Base-by-base conservation (phyloP, 2,329 filamentous ascomycete species). In the Fusarium newnesense region DNA sequence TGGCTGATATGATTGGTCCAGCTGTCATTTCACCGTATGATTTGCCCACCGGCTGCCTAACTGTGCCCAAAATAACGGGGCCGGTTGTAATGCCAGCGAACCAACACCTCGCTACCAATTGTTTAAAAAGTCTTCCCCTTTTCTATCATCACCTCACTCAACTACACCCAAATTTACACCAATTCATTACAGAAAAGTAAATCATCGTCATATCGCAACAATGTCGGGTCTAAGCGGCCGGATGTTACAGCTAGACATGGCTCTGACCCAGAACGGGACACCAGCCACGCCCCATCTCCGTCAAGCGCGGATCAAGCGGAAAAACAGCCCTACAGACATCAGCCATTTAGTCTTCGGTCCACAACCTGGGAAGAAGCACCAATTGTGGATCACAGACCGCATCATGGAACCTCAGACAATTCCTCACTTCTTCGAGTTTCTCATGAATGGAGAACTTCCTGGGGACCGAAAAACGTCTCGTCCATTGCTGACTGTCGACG, bases 341-440 rank as follows among this genome's bases (percentile, higher is more conserved):
- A 28, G 24, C 12, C 40, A 66, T 26, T 39, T 66, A 4, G 18
- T 74, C 1, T 40, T 37, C 7, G 50, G 53, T 5, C 64, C 64
- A 0, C n/a, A 24, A 0, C 57, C 50, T 4, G 58, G 58, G 0
- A 72, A 53, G 9, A 46, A 59, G 0, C 40, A 59, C 7, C 54
- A 64, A 24, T 49, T 78, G 10, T 78, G 76, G 77, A 56, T 74
- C 18, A 64, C 64, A 3, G 77, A 79, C 16, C 60, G 72, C 4
- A 74, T 77, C 10, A 32, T 79, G 24, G 77, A 78, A 16, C 73
- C 74, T 15, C 76, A 79, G 34, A 74, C 72, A 0, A 18, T 78
- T 2, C 32, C 63, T 1, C 61, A 72, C 9, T 79, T 78, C 24
- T 5, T 79, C 4, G 54, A 70, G 7, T 78, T 76, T 28, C 57